These are phyloP conservation scores for Phaeotremella skinneri DNA, from an alignment of 768 basidiomycete species.

Conservation along the genomic window DNA sequence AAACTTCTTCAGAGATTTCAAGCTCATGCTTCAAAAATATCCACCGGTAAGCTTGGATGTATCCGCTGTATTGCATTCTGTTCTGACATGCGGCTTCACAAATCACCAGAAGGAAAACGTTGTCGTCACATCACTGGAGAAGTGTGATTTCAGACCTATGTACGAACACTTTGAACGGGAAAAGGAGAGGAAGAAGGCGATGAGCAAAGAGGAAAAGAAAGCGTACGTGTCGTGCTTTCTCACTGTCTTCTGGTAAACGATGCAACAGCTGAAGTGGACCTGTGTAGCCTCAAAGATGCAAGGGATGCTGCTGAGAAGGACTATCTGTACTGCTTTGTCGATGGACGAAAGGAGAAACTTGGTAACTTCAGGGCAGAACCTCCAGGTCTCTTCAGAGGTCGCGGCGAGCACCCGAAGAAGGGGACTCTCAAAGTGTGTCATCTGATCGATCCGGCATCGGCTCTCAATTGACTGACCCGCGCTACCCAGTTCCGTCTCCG, in stretches of 20 bases:
- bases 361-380: constrained; percentile 99
- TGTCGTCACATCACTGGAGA: constrained; percentile 70
- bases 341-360: constrained; percentile 95
- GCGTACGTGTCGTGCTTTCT: constrained; percentile 50
- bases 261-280: constrained; percentile 5
- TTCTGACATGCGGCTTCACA: neutral
- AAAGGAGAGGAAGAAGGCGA: constrained; percentile 85
- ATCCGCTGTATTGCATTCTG: neutral
- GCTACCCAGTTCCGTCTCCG: constrained; percentile 69
- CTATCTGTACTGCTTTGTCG: constrained; percentile 80
- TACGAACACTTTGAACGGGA: constrained; percentile 87
- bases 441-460: neutral
- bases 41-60: constrained; percentile 67
- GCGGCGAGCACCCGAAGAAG: constrained; percentile 97
- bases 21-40: constrained; percentile 68
- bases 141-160: constrained; percentile 94
- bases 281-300: constrained; percentile 63
- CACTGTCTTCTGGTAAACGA: neutral
- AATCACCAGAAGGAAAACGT: constrained; percentile 61
- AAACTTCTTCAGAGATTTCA: constrained; percentile 95
- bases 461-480: constrained; percentile 7
- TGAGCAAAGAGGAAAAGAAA: constrained; percentile 86
- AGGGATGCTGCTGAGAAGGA: constrained; percentile 81
- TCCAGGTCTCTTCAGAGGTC: constrained; percentile 95
- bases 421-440: constrained; percentile 78